Evolutionary conservation across 2,329 filamentous ascomycete species (phyloP).

Genomic region (Phaeosphaeriaceae sp.): DNA sequence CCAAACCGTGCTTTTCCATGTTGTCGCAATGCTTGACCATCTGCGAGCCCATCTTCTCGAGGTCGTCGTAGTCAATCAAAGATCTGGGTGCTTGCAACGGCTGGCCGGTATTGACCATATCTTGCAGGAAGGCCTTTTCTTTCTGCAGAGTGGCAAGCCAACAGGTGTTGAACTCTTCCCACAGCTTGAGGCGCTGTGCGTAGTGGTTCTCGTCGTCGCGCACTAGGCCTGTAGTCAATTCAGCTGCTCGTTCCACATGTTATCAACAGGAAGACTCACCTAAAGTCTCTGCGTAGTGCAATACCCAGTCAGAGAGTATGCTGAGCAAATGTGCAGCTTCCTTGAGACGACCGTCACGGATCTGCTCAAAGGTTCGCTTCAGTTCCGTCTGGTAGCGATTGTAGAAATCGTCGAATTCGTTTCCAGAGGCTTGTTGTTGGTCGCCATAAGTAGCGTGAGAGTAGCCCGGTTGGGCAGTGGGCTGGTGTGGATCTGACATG

Average conservation of each 20-base stretch:
- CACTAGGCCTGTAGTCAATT: slow-evolving; percentile 71
- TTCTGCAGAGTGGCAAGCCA: slow-evolving; percentile 85
- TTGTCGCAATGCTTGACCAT: slow-evolving; percentile 82
- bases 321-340: slow-evolving; percentile 66
- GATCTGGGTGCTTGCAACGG: slow-evolving; percentile 65
- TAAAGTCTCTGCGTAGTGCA: slow-evolving; percentile 68
- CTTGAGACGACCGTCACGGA: slow-evolving; percentile 65
- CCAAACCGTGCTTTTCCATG: slow-evolving; percentile 88
- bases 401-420: slow-evolving; percentile 70
- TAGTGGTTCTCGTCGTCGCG: slow-evolving; percentile 81
- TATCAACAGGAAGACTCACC: slow-evolving; percentile 59
- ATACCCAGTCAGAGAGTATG: slow-evolving; percentile 69
- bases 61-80: slow-evolving; percentile 69
- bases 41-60: slow-evolving; percentile 83
- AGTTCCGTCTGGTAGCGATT: slow-evolving; percentile 64
- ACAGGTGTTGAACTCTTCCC: slow-evolving; percentile 92
- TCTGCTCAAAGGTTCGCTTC: slow-evolving; percentile 72
- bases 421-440: slow-evolving; percentile 50
- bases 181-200: slow-evolving; percentile 78
- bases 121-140: slow-evolving; percentile 75
- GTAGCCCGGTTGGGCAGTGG: slow-evolving; percentile 48
- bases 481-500: slow-evolving; percentile 59
- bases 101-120: slow-evolving; percentile 64
- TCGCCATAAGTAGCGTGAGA: slow-evolving; percentile 41
- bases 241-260: slow-evolving; percentile 46